A percentile compares a stretch with the other conserved stretches of the same genome.
Conservation (phyloP, 768 basidiomycete species). For the Paxillus rubicundulus region DNA sequence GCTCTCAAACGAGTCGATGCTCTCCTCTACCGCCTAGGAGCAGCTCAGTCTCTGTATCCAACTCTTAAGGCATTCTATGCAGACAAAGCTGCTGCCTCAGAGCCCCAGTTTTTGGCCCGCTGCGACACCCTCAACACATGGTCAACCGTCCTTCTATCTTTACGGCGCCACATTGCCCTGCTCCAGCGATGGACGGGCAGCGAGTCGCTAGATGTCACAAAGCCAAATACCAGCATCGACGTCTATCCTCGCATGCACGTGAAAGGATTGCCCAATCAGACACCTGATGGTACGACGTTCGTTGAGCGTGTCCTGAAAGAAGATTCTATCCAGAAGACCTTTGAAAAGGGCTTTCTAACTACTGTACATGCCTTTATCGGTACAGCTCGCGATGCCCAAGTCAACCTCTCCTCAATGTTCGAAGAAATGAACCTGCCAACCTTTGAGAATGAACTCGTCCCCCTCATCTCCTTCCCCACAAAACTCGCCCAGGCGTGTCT, state of each 20-base stretch:
- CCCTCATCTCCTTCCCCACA: conserved; percentile 94
- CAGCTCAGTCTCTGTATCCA: conserved; percentile 85
- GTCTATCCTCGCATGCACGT: conserved; percentile 28
- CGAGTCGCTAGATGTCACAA: conserved; percentile 84
- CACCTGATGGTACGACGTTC: conserved; percentile 76
- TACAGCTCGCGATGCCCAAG: conserved; percentile 82
- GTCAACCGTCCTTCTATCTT: conserved; percentile 82
- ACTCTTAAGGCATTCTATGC: conserved; percentile 73
- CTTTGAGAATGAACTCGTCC: conserved; percentile 85
- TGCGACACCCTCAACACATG: conserved; percentile 90
- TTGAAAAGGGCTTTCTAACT: conserved; percentile 85
- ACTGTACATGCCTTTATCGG: conserved; percentile 87
- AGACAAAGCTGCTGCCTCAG: conserved; percentile 72
- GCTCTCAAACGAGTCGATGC: conserved; percentile 62
- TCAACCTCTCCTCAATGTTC: conserved; percentile 73
- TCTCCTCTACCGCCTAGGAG: conserved; percentile 72
- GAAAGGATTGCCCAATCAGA: conserved; percentile 40
- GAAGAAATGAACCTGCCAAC: conserved; percentile 87
- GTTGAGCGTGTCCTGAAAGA: conserved; percentile 94
- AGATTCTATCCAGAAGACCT: conserved; percentile 91
- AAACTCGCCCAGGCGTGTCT: conserved; percentile 90
- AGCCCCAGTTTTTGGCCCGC: conserved; percentile 69
- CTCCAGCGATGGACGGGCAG: conserved; percentile 93
- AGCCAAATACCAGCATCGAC: conserved; percentile 70
- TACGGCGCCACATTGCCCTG: conserved; percentile 77